Conservation (phyloP, 306 rosid species). For the Hylodesmum podocarpum region DNA sequence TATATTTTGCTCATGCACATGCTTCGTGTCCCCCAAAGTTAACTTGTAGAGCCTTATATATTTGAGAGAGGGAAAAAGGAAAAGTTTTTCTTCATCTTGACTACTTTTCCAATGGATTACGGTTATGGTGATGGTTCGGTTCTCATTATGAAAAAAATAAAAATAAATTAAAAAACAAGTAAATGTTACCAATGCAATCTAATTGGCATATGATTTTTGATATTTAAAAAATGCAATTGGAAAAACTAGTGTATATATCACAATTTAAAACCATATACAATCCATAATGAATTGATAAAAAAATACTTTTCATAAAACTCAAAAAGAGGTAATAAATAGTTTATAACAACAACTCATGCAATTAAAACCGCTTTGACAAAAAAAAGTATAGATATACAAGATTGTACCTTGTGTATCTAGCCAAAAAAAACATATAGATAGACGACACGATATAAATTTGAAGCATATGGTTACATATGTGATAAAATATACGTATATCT, state of each 20-base stretch:
- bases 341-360: too few species aligned
- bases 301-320: too few species aligned
- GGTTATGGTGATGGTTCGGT: neutral
- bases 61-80: conserved; percentile 31
- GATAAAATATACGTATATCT: neutral
- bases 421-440: neutral
- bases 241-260: neutral
- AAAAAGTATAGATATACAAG: neutral
- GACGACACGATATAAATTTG: neutral
- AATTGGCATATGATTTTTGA: neutral
- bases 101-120: conserved; percentile 12
- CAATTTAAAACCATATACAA: neutral
- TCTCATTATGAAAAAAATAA: neutral
- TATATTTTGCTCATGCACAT: conserved; percentile 43
- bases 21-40: conserved; percentile 42
- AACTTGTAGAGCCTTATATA: conserved; percentile 22
- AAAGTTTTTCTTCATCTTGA: conserved; percentile 35
- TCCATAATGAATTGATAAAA: neutral
- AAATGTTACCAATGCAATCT: neutral
- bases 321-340: too few species aligned
- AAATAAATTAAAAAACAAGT: neutral
- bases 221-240: neutral
- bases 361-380: too few species aligned
- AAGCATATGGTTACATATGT: neutral
- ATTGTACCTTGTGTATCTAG: neutral